Conservation (phyloP, 2,329 filamentous ascomycete genomes). For the Neophaeococcomyces mojaviensis region DNA sequence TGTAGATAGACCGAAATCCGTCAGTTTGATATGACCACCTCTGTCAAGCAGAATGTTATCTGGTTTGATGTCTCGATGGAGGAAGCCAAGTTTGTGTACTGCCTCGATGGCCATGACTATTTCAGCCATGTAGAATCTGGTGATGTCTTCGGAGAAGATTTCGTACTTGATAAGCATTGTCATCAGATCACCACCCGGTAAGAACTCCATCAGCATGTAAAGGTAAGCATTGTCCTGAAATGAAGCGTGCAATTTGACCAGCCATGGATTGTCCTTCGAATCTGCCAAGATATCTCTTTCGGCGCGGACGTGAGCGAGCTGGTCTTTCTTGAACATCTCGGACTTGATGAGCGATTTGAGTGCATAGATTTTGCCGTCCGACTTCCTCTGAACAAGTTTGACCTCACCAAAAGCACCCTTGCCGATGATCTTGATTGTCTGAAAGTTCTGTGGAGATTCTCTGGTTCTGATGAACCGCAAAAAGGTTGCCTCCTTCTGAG, state of each 20-base stretch:
- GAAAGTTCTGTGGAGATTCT: conserved; percentile 89
- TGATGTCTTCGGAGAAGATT: conserved; percentile 98
- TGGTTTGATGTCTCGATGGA: conserved; percentile 98
- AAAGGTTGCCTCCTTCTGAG: conserved; percentile 85
- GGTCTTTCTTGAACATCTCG: conserved; percentile 99
- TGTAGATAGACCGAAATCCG: conserved; percentile 94
- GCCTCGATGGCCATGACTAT: conserved; percentile 97
- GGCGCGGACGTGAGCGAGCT: conserved; percentile 91
- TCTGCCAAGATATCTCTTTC: conserved; percentile 97
- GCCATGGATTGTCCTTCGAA: conserved; percentile 94
- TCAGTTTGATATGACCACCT: conserved; percentile 94
- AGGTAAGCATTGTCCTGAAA: conserved; percentile 96
- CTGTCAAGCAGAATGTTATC: conserved; percentile 96
- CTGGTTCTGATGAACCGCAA: conserved; percentile 88
- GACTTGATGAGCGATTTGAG: conserved; percentile 98
- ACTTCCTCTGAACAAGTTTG: conserved; percentile 92
- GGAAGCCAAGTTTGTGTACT: conserved; percentile 95
- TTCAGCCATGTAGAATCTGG: conserved; percentile 97
- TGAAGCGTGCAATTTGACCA: conserved; percentile 95
- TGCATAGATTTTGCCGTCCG: conserved; percentile 93
- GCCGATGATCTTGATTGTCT: conserved; percentile 94
- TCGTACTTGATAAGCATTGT: conserved; percentile 99
- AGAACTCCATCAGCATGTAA: conserved; percentile 99
- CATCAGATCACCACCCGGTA: conserved; percentile 97
- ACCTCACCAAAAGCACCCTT: conserved; percentile 99